phyloP scores from a whole-genome alignment of 306 rosid genomes.

The Ziziphus jujuba region DNA sequence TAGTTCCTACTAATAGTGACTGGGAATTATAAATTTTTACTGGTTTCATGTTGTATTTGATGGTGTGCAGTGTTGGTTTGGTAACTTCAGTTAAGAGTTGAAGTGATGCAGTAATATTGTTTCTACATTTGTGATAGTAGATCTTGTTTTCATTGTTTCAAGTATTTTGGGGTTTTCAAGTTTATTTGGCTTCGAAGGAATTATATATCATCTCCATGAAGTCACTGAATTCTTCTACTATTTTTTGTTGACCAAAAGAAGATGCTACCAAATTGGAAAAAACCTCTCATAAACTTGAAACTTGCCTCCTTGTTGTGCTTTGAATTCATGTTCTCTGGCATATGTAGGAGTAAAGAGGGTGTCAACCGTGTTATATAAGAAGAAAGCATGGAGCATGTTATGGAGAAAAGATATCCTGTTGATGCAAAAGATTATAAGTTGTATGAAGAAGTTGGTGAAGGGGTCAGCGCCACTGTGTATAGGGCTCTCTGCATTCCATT shows the following conservation, averaged over 20 bases:
- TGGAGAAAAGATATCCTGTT: slow-evolving; percentile 71
- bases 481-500: slow-evolving; percentile 92
- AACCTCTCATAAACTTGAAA: slow-evolving; percentile 35
- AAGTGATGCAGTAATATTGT: not conserved
- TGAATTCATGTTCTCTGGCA: slow-evolving; percentile 26
- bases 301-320: slow-evolving; percentile 26
- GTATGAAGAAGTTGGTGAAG: slow-evolving; percentile 99
- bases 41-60: slow-evolving; percentile 1
- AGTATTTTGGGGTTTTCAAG: slow-evolving; percentile 7
- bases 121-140: slow-evolving; percentile 1
- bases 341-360: slow-evolving; percentile 30
- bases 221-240: slow-evolving; percentile 31
- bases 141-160: not conserved
- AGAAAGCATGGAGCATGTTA: slow-evolving; percentile 58
- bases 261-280: slow-evolving; percentile 40
- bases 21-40: not conserved
- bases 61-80: slow-evolving; percentile 9
- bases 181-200: slow-evolving; percentile 32
- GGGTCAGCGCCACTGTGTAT: slow-evolving; percentile 87
- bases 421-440: slow-evolving; percentile 76
- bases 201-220: slow-evolving; percentile 23
- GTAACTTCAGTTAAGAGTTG: not conserved
- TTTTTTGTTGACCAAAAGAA: slow-evolving; percentile 39
- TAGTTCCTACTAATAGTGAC: slow-evolving; percentile 11
- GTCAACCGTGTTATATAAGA: slow-evolving; percentile 45